Percentiles rank a stretch among this genome's conserved stretches.
Evolutionary conservation across 768 basidiomycete genomes (phyloP).

Genomic region (Clitopilus passeckerianus): DNA sequence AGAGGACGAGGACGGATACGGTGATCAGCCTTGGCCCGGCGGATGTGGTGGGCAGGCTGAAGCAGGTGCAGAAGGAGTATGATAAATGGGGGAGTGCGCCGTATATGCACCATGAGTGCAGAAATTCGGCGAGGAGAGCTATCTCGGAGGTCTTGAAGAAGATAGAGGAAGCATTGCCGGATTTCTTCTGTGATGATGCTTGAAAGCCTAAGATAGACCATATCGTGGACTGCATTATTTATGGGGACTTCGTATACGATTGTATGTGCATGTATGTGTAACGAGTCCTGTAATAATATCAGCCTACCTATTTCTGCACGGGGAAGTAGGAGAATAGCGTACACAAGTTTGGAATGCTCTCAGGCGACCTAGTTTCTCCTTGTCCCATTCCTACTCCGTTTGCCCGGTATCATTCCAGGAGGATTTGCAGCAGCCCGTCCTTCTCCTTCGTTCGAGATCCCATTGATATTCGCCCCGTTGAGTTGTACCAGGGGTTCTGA

Average conservation of each 20-base stretch:
- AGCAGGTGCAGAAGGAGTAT: constrained; percentile 59
- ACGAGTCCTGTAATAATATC: not conserved
- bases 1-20: constrained; percentile 58
- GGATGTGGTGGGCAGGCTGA: constrained; percentile 64
- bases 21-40: constrained; percentile 57
- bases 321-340: not conserved
- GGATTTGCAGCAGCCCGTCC: constrained; percentile 12
- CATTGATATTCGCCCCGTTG: constrained; percentile 11
- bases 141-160: constrained; percentile 51
- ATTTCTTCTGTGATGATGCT: constrained; percentile 47
- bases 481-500: constrained; percentile 29
- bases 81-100: constrained; percentile 67
- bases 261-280: not conserved
- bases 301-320: not conserved
- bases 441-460: constrained; percentile 10
- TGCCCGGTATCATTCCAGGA: constrained; percentile 7
- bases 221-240: not conserved
- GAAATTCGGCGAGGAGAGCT: constrained; percentile 48
- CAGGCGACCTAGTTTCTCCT: not conserved
- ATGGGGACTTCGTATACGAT: not conserved
- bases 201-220: not conserved
- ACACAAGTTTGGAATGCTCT: too few species aligned
- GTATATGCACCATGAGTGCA: constrained; percentile 80
- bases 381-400: not conserved
- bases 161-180: constrained; percentile 55